Evolutionary conservation across 2,329 filamentous ascomycete species (phyloP), one percentile per base, ranked within the genome.

Genomic region (Aspergillus glaucus): DNA sequence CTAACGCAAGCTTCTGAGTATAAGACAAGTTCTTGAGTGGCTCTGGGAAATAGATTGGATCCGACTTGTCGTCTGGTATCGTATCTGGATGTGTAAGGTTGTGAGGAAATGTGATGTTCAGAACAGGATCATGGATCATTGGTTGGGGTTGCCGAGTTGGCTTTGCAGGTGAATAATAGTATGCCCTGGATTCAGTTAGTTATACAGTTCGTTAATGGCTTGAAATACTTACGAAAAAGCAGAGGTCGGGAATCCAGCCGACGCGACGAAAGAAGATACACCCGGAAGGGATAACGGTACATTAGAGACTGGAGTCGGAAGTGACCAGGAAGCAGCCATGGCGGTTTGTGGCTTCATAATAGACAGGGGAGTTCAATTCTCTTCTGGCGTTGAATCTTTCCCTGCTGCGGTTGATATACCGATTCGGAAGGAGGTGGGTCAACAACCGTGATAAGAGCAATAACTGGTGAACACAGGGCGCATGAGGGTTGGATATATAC

Each of bases 81-180:
- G 69, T 75, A 26, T 73, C 65, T 1, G 79, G 79, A 56, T 79
- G 69, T 0, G 79, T 82, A 45, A 82, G 60, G 52, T 80, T 78
- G 28, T 72, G 63, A 1, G 77, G 77, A 49, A 72, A 82, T 2
- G 76, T 80, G 52, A 74, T 69, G 53, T 81, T 77, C 43, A 80
- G 60, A 24, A 81, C 64, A 0, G 77, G 75, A 61, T 82, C 79
- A 51, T 72, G 69, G 3, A 83, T 59, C 12, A 72, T 72, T 24
- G 77, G 77, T 54, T 80, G 77, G n/a, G 77, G 76, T 58, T 79
- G 68, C 51, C 69, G 63, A n/a, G 73, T 76, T 44, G 72, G 63
- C 21, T 62, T 58, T 3, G 74, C 70, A 17, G 69, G 66, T 47
- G 71, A 62, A 55, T 75, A 75, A 56, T 79, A 80, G 50, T 64